These are phyloP conservation scores for Dacryopinax primogenitus DNA, from an alignment of 768 basidiomycete species.

Conservation along the genomic window DNA sequence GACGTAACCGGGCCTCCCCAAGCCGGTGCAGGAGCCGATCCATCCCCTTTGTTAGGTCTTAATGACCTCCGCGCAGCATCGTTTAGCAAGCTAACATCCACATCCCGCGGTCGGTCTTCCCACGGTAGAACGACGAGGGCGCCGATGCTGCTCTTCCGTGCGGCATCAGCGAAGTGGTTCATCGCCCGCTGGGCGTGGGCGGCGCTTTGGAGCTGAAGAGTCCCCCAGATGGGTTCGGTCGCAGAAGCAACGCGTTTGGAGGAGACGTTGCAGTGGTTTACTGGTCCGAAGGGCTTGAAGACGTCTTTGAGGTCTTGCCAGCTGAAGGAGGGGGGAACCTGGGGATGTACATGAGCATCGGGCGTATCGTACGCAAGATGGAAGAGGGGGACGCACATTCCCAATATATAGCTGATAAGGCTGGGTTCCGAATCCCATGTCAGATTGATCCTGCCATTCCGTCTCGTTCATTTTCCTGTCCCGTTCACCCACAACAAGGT, in stretches of 20 bases:
- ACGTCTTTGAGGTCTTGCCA: constrained; percentile 3
- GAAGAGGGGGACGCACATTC: not conserved
- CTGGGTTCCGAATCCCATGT: not conserved
- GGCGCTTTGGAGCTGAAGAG: not conserved
- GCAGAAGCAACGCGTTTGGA: not conserved
- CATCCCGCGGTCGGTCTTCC: not conserved
- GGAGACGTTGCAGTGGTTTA: not conserved
- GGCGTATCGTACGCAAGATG: not conserved
- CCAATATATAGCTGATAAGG: not conserved
- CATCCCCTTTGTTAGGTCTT: too few relatives aligned
- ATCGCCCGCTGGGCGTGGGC: not conserved
- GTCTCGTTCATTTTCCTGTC: not conserved
- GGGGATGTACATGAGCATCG: not conserved
- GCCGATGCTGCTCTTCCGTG: not conserved
- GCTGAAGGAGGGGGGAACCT: not conserved
- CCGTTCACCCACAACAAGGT: not conserved
- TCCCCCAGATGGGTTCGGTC: not conserved
- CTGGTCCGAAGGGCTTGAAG: not conserved
- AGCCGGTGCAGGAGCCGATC: too few relatives aligned
- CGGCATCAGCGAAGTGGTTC: not conserved
- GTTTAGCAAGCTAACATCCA: not conserved
- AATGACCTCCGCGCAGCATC: not conserved
- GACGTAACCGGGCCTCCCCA: too few relatives aligned
- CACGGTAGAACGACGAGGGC: not conserved
- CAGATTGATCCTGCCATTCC: not conserved